Evolutionary conservation across 2,329 filamentous ascomycete species (phyloP).

Genomic region (Cladosporium sphaerospermum): DNA sequence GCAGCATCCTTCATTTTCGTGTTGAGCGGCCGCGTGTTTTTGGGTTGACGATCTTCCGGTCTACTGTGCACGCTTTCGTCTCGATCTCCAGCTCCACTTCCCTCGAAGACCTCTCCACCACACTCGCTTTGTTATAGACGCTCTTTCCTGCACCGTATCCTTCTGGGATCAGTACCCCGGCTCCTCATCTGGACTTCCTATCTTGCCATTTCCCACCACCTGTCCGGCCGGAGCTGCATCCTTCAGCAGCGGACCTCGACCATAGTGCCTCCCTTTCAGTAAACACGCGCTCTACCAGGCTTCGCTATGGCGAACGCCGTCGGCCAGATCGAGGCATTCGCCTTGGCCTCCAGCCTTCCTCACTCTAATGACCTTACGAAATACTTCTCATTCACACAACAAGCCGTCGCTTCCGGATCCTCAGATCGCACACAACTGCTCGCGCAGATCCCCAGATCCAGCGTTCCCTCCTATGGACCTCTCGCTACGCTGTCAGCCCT

Average conservation of each 20-base stretch:
- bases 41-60: conserved; percentile 9
- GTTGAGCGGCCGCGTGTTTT: conserved; percentile 13
- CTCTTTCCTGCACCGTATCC: conserved; percentile 1
- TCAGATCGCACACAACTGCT: conserved; percentile 13
- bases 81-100: conserved; percentile 6
- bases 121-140: conserved; percentile 12
- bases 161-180: not conserved
- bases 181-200: not conserved
- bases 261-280: conserved; percentile 7
- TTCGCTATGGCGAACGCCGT: conserved; percentile 11
- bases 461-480: conserved; percentile 20
- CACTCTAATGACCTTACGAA: conserved; percentile 12
- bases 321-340: conserved; percentile 7
- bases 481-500: conserved; percentile 23
- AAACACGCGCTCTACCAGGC: conserved; percentile 1
- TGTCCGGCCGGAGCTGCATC: conserved; percentile 4
- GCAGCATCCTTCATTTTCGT: conserved; percentile 13
- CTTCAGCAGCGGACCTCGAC: conserved; percentile 3
- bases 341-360: conserved; percentile 11
- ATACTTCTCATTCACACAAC: conserved; percentile 9
- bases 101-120: conserved; percentile 5
- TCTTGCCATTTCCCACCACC: not conserved
- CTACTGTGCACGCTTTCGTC: conserved; percentile 3
- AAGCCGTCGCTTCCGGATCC: conserved; percentile 4
- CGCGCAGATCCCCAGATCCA: conserved; percentile 17